Evolutionary conservation across 1,139 yeast species (phyloP), one percentile per base, ranked within the genome.

Genomic region (Saccharomyces hybrid): DNA sequence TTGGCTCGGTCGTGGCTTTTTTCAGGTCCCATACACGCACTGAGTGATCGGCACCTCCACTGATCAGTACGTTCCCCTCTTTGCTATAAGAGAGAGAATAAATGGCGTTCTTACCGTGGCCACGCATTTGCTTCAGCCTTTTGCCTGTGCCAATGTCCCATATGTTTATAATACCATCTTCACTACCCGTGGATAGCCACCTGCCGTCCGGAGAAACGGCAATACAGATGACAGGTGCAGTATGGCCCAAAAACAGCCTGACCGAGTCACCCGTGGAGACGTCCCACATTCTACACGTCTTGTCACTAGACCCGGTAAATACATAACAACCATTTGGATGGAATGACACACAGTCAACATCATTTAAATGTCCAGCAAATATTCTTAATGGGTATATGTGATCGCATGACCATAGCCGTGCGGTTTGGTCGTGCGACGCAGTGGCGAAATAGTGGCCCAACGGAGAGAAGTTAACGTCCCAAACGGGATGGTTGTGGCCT

Each of bases 221-320:
- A 64, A 89, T 76, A 47, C 90, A 80, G 61, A 88, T 87, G 41
- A 95, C 81, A 1, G 97, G 86, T 14, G 93, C 93, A 1, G 95
- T 84, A 65, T 93, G 98, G 1, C 98, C 98, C 71, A 89, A 82
- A 69, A 95, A 93, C 13, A 93, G 84, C 59, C 99, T 81, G 14
- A 91, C 98, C 48, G 95, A 84, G 61, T 82, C 85, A 44, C 99
- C 99, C 47, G 84, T 81, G 51, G 85, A 82, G 34, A 95, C 83
- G 71, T 95, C 99, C 99, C 99, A 95, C 97, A 95, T 88, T 61
- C 99, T 79, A 66, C 96, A 86, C 0, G 98, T 89, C 73, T 89
- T 88, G 72, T 95, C 99, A 57, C 93, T 83, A 4, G 96, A 89
- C 1, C 99, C 99, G 0, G 99, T 91, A 63, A 93, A 85, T 5